Conservation (phyloP, 2,329 filamentous ascomycete species). For the Phoma herbarum region DNA sequence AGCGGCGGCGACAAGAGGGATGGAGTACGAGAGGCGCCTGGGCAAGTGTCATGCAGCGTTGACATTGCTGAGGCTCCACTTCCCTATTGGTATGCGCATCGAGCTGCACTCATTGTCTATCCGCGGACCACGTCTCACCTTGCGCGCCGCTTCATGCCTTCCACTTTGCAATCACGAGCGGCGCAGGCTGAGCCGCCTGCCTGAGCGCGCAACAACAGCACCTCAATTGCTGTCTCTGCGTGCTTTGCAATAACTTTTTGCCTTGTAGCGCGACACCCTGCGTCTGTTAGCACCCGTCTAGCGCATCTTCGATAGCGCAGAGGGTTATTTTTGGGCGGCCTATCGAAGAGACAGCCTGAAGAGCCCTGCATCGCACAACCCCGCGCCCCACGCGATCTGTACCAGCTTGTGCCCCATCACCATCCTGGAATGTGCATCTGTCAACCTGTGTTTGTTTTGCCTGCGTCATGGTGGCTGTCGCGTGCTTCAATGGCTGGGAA, state of each 20-base stretch:
- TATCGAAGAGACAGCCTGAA: not conserved
- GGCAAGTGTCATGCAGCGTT: slow-evolving; percentile 8
- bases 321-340: slow-evolving; percentile 12
- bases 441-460: slow-evolving; percentile 13
- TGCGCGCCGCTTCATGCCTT: slow-evolving; percentile 9
- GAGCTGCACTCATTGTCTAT: not conserved
- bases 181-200: slow-evolving; percentile 2
- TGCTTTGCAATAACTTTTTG: not conserved
- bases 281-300: slow-evolving; percentile 7
- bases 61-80: slow-evolving; percentile 4
- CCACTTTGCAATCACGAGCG: slow-evolving; percentile 8
- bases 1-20: not conserved
- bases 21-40: slow-evolving; percentile 8
- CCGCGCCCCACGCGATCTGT: slow-evolving; percentile 19
- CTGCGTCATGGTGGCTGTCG: slow-evolving; percentile 3
- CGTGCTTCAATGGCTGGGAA: slow-evolving; percentile 8
- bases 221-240: not conserved
- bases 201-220: not conserved
- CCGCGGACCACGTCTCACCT: slow-evolving; percentile 13
- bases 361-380: slow-evolving; percentile 14
- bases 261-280: slow-evolving; percentile 15
- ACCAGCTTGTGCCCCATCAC: slow-evolving; percentile 4
- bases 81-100: slow-evolving; percentile 9
- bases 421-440: slow-evolving; percentile 19
- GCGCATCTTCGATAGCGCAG: slow-evolving; percentile 1